These are phyloP conservation scores for Cladochytrium replicatum DNA, from an alignment of 192 early-diverging fungal species.

Conservation along the genomic window DNA sequence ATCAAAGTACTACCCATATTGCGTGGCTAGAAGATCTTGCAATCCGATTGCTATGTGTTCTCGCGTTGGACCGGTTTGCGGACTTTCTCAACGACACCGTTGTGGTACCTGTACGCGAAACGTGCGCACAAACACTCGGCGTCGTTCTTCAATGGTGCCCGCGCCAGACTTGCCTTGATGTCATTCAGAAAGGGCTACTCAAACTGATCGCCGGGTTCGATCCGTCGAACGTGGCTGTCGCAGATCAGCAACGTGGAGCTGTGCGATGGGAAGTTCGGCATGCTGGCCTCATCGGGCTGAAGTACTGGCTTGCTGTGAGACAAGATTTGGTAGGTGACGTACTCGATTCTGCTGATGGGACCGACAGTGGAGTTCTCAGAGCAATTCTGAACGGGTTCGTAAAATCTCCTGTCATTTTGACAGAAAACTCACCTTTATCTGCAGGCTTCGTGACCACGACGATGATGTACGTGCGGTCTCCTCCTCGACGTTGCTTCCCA, in stretches of 20 bases:
- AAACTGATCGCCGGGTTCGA: constrained; percentile 34
- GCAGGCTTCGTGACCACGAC: constrained; percentile 65
- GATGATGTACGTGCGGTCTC: constrained; percentile 93
- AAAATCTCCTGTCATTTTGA: constrained; percentile 1
- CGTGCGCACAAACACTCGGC: constrained; percentile 67
- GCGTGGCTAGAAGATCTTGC: constrained; percentile 78
- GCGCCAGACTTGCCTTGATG: constrained; percentile 41
- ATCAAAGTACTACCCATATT: constrained; percentile 61
- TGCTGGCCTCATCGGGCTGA: constrained; percentile 82
- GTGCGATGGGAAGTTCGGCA: constrained; percentile 87
- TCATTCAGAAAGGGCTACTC: constrained; percentile 46
- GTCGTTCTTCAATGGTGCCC: constrained; percentile 53
- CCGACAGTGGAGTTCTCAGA: constrained; percentile 50
- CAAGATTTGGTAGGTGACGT: constrained; percentile 72
- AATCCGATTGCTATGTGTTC: constrained; percentile 85
- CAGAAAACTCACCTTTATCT: background rate
- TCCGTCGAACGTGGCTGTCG: background rate
- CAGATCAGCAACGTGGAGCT: constrained; percentile 13
- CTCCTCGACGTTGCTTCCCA: constrained; percentile 79
- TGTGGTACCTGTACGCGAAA: constrained; percentile 91
- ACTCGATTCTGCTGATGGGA: constrained; percentile 26
- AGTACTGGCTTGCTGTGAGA: constrained; percentile 89
- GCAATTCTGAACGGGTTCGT: constrained; percentile 70
- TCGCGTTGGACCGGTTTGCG: constrained; percentile 89
- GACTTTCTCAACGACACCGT: constrained; percentile 96